These are phyloP conservation scores for Gossypium mustelinum DNA, from an alignment of 345 rosid genomes.

Conservation along the genomic window DNA sequence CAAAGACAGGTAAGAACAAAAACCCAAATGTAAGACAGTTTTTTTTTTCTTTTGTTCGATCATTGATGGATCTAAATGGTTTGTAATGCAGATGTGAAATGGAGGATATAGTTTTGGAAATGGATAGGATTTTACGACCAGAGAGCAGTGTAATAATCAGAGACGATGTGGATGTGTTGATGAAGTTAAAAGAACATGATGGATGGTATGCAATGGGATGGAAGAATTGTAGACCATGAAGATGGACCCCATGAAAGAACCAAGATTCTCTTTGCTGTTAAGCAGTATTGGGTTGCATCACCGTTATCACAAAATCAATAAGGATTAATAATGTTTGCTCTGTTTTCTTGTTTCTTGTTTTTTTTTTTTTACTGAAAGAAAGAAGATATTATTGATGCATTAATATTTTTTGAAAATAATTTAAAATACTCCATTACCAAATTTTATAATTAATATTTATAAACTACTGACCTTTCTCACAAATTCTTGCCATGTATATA, in stretches of 20 bases:
- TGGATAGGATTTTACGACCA: slow-evolving; percentile 87
- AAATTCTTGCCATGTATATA: no score
- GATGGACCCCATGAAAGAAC: slow-evolving; percentile 63
- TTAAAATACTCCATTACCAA: no score
- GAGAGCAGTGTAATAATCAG: slow-evolving; percentile 75
- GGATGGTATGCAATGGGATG: slow-evolving; percentile 74
- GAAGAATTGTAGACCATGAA: slow-evolving; percentile 78
- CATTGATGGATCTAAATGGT: neutral
- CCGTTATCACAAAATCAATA: slow-evolving; percentile 3
- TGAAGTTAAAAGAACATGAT: slow-evolving; percentile 56
- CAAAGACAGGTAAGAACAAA: slow-evolving; percentile 38
- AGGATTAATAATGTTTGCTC: neutral
- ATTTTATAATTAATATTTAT: no score
- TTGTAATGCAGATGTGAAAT: slow-evolving; percentile 53
- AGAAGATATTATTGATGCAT: no score
- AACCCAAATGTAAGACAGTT: neutral
- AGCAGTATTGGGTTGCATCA: slow-evolving; percentile 73
- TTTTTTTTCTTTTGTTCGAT: neutral
- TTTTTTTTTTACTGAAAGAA: neutral
- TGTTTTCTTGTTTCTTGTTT: neutral
- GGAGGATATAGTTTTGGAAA: slow-evolving; percentile 72
- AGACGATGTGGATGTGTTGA: slow-evolving; percentile 75
- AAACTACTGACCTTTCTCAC: no score
- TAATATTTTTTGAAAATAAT: no score
- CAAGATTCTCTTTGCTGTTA: slow-evolving; percentile 74